These are phyloP conservation scores for Nicotiana attenuata DNA, from an alignment of 257 asterid species.

Conservation along the genomic window DNA sequence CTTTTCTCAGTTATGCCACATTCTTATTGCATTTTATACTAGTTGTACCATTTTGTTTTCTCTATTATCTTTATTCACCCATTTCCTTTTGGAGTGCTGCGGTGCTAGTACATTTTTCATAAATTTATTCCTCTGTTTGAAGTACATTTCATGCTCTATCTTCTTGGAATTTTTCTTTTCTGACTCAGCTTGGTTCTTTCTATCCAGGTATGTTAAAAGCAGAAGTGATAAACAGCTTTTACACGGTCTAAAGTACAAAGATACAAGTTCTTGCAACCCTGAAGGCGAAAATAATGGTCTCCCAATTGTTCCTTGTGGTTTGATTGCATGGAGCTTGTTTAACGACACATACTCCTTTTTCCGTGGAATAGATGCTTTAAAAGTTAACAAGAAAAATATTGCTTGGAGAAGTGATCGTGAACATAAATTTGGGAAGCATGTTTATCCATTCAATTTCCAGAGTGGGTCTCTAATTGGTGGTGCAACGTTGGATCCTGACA, in stretches of 20 bases:
- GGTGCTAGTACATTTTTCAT: neutral
- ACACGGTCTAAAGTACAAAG: slow-evolving; percentile 43
- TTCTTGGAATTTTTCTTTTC: neutral
- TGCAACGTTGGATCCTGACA: slow-evolving; percentile 48
- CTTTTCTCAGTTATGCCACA: neutral
- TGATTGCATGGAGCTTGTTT: slow-evolving; percentile 78
- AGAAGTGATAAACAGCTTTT: slow-evolving; percentile 64
- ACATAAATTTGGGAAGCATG: slow-evolving; percentile 67
- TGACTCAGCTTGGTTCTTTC: slow-evolving; percentile 14
- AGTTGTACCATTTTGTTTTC: neutral
- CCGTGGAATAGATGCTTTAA: slow-evolving; percentile 46
- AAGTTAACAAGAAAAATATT: slow-evolving; percentile 53
- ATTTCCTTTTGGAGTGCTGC: neutral
- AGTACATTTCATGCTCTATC: neutral
- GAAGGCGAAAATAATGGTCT: slow-evolving; percentile 50
- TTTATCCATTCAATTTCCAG: slow-evolving; percentile 68
- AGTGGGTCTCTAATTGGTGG: slow-evolving; percentile 71
- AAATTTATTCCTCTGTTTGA: neutral
- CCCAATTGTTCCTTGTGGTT: slow-evolving; percentile 79
- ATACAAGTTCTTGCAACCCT: slow-evolving; percentile 52
- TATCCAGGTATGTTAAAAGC: slow-evolving; percentile 65
- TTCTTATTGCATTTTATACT: neutral
- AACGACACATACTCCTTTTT: slow-evolving; percentile 63
- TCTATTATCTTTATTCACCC: neutral
- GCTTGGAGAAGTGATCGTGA: slow-evolving; percentile 85